Evolutionary conservation across 2,329 filamentous ascomycete genomes (phyloP), one percentile per base, ranked within the genome.

Genomic region (Sclerotinia trifoliorum): DNA sequence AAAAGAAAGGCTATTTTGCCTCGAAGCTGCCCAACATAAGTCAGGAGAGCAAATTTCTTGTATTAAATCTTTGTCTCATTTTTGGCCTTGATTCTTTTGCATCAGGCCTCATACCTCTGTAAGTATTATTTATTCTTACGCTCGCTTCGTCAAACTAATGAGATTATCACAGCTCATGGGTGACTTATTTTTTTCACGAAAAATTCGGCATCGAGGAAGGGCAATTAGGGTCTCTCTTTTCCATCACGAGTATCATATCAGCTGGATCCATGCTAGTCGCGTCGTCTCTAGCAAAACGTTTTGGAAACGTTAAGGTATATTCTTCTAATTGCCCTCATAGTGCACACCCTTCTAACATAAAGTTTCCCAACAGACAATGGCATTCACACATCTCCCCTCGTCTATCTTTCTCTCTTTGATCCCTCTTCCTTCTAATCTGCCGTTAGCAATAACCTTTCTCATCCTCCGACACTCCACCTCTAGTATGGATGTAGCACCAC

Each of bases 321-420:
- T 24, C n/a, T 46, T 44, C 10, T 42, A 24, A 26, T 42, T 54
- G 44, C 26, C 24, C 21, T 21, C 26, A 21, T 26, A 39, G 5
- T 66, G 87, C 58, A 32, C 26, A 32, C 24, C 17, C 17, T 24
- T n/a, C 35, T 32, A 56, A 24, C 46, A 55, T 35, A 13, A 13
- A 17, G 39, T 24, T 48, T 29, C 60, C 67, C 32, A 62, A 0
- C 70, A 87, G 81, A 91, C 89, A 1, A 92, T 92, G 90, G 88
- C 90, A 11, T 90, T 91, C 74, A 91, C 89, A 0, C 89, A 92
- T 73, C 80, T 92, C 0, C 90, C 90, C 0, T 90, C 88, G 0
- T 82, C 89, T 10, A 78, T 92, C 35, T 88, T 88, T 71, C 82
- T 92, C 1, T 80, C 85, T 19, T 78, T 92, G 26, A 86, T 92